phyloP scores from a whole-genome alignment of 1,284 basidiomycete species.

The Heterobasidion occidentale region DNA sequence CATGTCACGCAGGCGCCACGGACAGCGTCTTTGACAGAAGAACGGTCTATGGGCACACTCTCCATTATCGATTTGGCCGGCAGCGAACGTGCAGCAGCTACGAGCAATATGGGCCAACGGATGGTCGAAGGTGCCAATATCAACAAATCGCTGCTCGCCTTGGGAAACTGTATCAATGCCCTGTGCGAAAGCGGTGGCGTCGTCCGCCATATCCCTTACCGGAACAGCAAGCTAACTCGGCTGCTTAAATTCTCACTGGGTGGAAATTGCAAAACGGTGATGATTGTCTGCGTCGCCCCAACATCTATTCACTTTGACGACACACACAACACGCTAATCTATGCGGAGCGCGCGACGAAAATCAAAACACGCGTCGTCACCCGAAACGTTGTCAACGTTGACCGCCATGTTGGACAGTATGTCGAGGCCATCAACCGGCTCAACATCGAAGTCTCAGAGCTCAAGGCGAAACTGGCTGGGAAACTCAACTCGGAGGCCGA shows the following conservation, averaged over 20 bases:
- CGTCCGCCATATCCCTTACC: slow-evolving; percentile 85
- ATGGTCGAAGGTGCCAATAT: slow-evolving; percentile 98
- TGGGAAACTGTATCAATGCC: slow-evolving; percentile 95
- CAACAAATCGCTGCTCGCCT: slow-evolving; percentile 92
- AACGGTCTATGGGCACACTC: slow-evolving; percentile 79
- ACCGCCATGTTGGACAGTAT: slow-evolving; percentile 89
- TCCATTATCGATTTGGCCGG: slow-evolving; percentile 97
- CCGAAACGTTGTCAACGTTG: slow-evolving; percentile 88
- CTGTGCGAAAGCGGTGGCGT: slow-evolving; percentile 86
- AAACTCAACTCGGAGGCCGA: slow-evolving; percentile 58
- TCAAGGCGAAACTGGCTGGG: slow-evolving; percentile 78
- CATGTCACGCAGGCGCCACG: slow-evolving; percentile 84
- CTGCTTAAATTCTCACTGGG: slow-evolving; percentile 94
- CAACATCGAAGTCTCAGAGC: slow-evolving; percentile 75
- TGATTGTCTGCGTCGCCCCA: slow-evolving; percentile 95
- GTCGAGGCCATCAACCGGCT: slow-evolving; percentile 90
- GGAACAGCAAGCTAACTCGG: slow-evolving; percentile 94
- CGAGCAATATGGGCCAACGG: slow-evolving; percentile 93
- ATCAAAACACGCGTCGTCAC: slow-evolving; percentile 94
- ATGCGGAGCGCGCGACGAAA: slow-evolving; percentile 93
- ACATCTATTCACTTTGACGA: slow-evolving; percentile 94
- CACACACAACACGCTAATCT: slow-evolving; percentile 93
- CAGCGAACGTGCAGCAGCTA: slow-evolving; percentile 91
- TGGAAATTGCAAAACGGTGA: slow-evolving; percentile 96
- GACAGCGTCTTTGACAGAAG: slow-evolving; percentile 72